A percentile compares a stretch with the other conserved stretches of the same genome.
These are phyloP conservation scores for Pseudovirgaria hyperparasitica DNA, from an alignment of 2,329 filamentous ascomycete species.

Conservation along the genomic window DNA sequence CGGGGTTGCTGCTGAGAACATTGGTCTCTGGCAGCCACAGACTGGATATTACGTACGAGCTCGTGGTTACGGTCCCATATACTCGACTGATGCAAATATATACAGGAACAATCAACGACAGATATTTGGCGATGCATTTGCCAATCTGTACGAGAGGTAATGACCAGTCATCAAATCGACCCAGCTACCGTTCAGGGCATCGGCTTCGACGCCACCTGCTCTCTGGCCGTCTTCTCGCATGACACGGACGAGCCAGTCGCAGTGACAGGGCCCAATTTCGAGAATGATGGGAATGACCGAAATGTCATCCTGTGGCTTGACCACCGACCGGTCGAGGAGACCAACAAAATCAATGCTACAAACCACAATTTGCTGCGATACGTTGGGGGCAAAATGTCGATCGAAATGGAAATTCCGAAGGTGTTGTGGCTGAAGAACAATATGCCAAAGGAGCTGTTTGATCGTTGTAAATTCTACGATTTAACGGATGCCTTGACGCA, in stretches of 20 bases:
- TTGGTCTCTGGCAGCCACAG: slow-evolving; percentile 40
- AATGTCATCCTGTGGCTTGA: slow-evolving; percentile 98
- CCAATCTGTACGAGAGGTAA: slow-evolving; percentile 68
- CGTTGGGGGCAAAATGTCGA: slow-evolving; percentile 95
- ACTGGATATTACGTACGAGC: slow-evolving; percentile 39
- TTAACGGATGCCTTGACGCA: slow-evolving; percentile 87
- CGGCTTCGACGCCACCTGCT: slow-evolving; percentile 98
- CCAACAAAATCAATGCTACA: slow-evolving; percentile 84
- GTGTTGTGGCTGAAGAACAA: slow-evolving; percentile 97
- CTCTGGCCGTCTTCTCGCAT: slow-evolving; percentile 75
- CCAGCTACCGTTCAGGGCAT: slow-evolving; percentile 69
- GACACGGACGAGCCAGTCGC: slow-evolving; percentile 83
- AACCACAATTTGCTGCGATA: slow-evolving; percentile 88
- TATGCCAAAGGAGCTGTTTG: slow-evolving; percentile 86
- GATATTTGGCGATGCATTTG: slow-evolving; percentile 97
- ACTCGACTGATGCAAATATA: slow-evolving; percentile 6
- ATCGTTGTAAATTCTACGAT: slow-evolving; percentile 94
- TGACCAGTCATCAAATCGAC: slow-evolving; percentile 71
- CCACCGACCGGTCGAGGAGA: slow-evolving; percentile 82
- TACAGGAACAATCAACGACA: slow-evolving; percentile 87
- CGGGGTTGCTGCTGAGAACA: slow-evolving; percentile 39
- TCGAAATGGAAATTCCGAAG: slow-evolving; percentile 99
- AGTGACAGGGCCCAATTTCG: slow-evolving; percentile 81
- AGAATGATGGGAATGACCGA: slow-evolving; percentile 64
- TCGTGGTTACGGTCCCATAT: not conserved